Percentiles rank a stretch among this genome's conserved stretches.
Conservation (phyloP, 257 asterid genomes). For the Penstemon barbatus region DNA sequence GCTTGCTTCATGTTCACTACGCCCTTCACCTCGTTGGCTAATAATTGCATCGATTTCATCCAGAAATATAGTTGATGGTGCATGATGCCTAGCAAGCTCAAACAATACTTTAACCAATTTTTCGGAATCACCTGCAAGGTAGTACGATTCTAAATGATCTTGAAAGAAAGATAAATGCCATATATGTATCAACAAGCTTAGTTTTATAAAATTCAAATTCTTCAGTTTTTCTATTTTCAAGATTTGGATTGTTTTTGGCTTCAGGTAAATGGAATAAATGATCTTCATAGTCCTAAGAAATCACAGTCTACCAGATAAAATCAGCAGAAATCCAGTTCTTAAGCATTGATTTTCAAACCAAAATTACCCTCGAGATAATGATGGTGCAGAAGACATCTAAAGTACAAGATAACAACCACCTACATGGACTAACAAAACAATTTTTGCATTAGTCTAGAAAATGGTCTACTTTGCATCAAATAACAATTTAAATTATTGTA, state of each 20-base stretch:
- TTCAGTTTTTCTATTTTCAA: not conserved
- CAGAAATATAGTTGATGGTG: slow-evolving; percentile 95
- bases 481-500: not conserved
- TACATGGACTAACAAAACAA: not conserved
- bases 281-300: not conserved
- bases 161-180: slow-evolving; percentile 17
- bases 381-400: no score
- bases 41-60: slow-evolving; percentile 97
- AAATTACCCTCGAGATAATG: no score
- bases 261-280: not conserved
- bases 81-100: slow-evolving; percentile 98
- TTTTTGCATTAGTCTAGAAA: slow-evolving; percentile 21
- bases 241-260: not conserved
- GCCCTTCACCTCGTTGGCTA: slow-evolving; percentile 98
- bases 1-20: slow-evolving; percentile 98
- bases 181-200: not conserved
- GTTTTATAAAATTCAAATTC: slow-evolving; percentile 3
- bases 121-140: slow-evolving; percentile 90
- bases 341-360: no score
- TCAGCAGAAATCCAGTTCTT: no score
- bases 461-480: slow-evolving; percentile 6
- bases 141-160: slow-evolving; percentile 11
- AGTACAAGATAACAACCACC: not conserved
- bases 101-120: slow-evolving; percentile 88
- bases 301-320: not conserved